Conservation (phyloP, 139 green algal species). For the Chlorella sp. region DNA sequence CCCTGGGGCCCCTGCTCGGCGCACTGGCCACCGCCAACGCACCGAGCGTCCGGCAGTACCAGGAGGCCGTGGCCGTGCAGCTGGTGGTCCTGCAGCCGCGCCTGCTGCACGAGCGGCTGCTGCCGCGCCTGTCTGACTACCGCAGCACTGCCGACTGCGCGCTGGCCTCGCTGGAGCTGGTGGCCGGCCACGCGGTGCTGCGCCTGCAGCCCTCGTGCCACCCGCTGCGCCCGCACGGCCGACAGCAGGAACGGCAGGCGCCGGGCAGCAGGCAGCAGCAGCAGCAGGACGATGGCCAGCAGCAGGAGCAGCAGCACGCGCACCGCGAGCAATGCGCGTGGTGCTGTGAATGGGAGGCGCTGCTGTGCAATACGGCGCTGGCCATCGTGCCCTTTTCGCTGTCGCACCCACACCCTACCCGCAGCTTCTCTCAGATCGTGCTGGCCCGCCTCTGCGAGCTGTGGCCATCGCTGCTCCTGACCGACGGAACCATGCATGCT, state of each 20-base stretch:
- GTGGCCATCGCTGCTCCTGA: slow-evolving; percentile 38
- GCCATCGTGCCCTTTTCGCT: slow-evolving; percentile 65
- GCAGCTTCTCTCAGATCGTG: slow-evolving; percentile 48
- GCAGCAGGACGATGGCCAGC: background rate
- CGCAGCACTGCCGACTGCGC: slow-evolving; percentile 38
- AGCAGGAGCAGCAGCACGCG: background rate
- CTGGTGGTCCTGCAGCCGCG: slow-evolving; percentile 37
- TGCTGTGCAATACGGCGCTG: slow-evolving; percentile 33
- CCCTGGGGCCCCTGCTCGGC: slow-evolving; percentile 33
- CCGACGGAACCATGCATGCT: background rate
- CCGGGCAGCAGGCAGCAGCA: background rate
- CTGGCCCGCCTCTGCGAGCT: slow-evolving; percentile 39
- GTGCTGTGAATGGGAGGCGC: background rate
- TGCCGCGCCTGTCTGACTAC: slow-evolving; percentile 56
- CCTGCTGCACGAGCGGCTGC: slow-evolving; percentile 44
- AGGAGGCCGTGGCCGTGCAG: slow-evolving; percentile 58
- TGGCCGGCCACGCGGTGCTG: slow-evolving; percentile 32
- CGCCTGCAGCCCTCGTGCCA: background rate
- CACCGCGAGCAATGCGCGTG: no score
- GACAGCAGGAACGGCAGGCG: background rate
- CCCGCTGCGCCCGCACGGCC: background rate
- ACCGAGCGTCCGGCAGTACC: slow-evolving; percentile 73
- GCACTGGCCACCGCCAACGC: slow-evolving; percentile 43
- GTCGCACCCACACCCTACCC: slow-evolving; percentile 66
- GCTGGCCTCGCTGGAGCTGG: slow-evolving; percentile 51